Evolutionary conservation across 1,284 basidiomycete species (phyloP), one percentile per base, ranked within the genome.

Genomic region (Sporisorium sorghi): DNA sequence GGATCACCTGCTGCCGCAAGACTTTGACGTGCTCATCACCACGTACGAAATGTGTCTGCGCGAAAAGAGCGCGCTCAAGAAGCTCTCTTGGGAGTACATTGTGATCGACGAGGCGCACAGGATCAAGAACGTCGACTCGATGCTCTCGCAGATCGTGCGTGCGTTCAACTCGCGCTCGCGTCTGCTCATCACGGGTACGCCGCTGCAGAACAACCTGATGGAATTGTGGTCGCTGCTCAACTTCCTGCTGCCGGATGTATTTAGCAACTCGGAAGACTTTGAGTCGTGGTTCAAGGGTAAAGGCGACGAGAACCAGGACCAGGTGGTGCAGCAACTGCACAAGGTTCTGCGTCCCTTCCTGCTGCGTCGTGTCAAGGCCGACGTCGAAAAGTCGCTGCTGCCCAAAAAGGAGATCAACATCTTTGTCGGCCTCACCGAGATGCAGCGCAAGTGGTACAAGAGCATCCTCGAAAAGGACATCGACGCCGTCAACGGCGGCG

Each of bases 341-440:
- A 97, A 97, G 86, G 97, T 99, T 68, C 86, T 99, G 7, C 88
- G 96, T 30, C 96, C 96, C 4, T 98, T 99, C 88, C 87, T 99
- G 70, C 87, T 99, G 33, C 89, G 96, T 55, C 90, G 97, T 58
- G 96, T 99, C 81, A 99, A 99, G 87, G 89, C 91, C 14, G 97
- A 99, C 83, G 97, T 99, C 3, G 96, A 99, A 87, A 98, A 98
- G 87, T 93, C 90, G 69, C 87, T 99, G 32, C 85, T 99, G 69
- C 96, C 97, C 2, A 98, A 99, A 87, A 99, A 99, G 88, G 97
- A 99, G 84, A 94, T 99, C 85, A 99, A 99, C 84, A 93, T 99
- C 60, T 99, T 99, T 76, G 93, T 99, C 63, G 96, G 96, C 58
- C 89, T 99, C 76, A 93, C 94, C 2, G 95, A 98, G 33, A 96